These are phyloP conservation scores for Backusella psychrophila DNA, from an alignment of 192 early-diverging fungal species.

Conservation along the genomic window DNA sequence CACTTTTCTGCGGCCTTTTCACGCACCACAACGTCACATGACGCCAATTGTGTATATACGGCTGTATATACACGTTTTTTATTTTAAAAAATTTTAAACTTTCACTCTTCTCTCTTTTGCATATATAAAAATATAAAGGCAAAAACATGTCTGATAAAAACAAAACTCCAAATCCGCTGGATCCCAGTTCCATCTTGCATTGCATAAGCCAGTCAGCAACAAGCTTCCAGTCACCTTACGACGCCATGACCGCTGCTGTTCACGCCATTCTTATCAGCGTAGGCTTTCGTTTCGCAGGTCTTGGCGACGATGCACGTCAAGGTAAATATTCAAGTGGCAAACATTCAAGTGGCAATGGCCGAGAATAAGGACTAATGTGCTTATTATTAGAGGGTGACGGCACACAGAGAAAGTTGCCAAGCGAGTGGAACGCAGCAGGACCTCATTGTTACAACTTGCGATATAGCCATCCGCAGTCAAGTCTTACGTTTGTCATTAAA, in stretches of 20 bases:
- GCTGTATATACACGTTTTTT: neutral
- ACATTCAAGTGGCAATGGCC: neutral
- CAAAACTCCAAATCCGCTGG: slow-evolving; percentile 21
- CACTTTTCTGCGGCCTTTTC: neutral
- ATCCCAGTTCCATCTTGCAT: slow-evolving; percentile 33
- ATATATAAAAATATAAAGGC: neutral
- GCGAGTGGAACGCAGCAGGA: slow-evolving; percentile 57
- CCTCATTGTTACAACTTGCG: slow-evolving; percentile 59
- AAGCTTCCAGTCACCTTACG: slow-evolving; percentile 38
- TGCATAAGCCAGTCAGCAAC: neutral
- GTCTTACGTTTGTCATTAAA: slow-evolving; percentile 68
- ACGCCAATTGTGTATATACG: neutral
- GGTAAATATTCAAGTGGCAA: slow-evolving; percentile 12
- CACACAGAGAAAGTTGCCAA: slow-evolving; percentile 39
- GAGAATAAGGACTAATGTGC: no score
- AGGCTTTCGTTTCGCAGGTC: slow-evolving; percentile 59
- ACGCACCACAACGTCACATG: neutral
- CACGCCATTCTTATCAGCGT: slow-evolving; percentile 62
- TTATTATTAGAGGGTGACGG: slow-evolving; percentile 17
- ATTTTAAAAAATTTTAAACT: neutral
- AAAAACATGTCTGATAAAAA: neutral
- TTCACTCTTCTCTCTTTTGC: neutral
- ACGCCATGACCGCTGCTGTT: slow-evolving; percentile 46
- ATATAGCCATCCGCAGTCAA: slow-evolving; percentile 65
- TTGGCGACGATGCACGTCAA: slow-evolving; percentile 54